These are phyloP conservation scores for Microbotryum violaceum DNA, from an alignment of 1,284 basidiomycete genomes.

Conservation along the genomic window DNA sequence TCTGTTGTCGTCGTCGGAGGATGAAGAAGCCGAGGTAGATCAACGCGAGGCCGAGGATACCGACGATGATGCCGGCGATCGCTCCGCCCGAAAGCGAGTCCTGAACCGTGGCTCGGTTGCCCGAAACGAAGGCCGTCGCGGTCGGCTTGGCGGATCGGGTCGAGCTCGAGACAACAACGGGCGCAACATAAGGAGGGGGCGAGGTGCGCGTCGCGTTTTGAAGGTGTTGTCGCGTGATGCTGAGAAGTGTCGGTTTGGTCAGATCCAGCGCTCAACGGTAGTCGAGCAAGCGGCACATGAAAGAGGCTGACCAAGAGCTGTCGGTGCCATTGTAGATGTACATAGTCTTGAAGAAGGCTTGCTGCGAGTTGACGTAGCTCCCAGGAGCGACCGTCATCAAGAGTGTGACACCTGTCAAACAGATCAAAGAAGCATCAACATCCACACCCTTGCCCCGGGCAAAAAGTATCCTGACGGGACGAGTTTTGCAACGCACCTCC, in stretches of 20 bases:
- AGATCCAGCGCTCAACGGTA: too few relatives aligned
- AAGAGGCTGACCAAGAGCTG: neutral
- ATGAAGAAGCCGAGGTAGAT: constrained; percentile 2
- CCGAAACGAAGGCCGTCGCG: neutral
- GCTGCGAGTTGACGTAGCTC: neutral
- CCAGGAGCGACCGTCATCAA: too few relatives aligned
- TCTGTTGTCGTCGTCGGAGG: neutral
- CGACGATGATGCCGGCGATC: constrained; percentile 5
- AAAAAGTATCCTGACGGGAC: too few relatives aligned
- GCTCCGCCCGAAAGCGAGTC: neutral
- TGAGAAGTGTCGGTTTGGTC: neutral
- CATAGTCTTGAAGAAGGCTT: neutral
- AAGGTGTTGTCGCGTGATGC: neutral
- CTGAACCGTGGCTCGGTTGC: constrained; percentile 1
- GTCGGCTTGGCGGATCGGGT: neutral
- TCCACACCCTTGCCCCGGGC: too few relatives aligned
- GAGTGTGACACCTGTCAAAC: too few relatives aligned
- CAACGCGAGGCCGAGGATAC: neutral
- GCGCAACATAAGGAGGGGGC: too few relatives aligned
- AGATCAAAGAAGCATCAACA: too few relatives aligned
- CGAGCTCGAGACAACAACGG: neutral
- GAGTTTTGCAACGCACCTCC: too few relatives aligned
- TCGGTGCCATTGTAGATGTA: constrained; percentile 5
- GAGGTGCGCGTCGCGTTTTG: neutral
- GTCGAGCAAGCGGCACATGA: neutral